Percentiles rank a stretch among this genome's conserved stretches.
These are phyloP conservation scores for Alternaria novae-zelandiae DNA, from an alignment of 2,329 filamentous ascomycete genomes.

Conservation along the genomic window DNA sequence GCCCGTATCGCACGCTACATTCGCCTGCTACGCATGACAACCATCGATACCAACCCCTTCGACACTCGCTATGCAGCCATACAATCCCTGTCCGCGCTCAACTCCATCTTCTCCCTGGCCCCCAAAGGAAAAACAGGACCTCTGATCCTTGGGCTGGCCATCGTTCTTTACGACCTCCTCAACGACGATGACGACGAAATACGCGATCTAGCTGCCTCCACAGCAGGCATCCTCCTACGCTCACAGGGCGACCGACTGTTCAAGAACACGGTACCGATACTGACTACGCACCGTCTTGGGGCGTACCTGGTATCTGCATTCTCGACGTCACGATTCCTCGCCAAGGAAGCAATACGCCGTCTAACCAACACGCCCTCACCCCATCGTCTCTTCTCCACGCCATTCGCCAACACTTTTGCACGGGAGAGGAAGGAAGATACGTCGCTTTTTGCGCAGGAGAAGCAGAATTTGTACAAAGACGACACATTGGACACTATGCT, in stretches of 20 bases:
- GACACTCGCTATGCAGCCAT: constrained; percentile 69
- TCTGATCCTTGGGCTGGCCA: constrained; percentile 33
- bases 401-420: constrained; percentile 31
- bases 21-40: constrained; percentile 37
- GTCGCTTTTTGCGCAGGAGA: constrained; percentile 83
- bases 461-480: constrained; percentile 93
- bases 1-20: constrained; percentile 32
- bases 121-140: constrained; percentile 13
- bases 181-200: constrained; percentile 94
- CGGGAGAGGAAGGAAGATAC: constrained; percentile 59
- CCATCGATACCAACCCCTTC: constrained; percentile 57
- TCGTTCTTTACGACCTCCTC: constrained; percentile 55
- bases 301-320: constrained; percentile 45
- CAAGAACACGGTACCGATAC: constrained; percentile 55
- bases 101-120: constrained; percentile 26
- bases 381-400: background rate
- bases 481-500: constrained; percentile 73
- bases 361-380: constrained; percentile 39
- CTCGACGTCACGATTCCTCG: constrained; percentile 40
- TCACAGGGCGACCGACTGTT: constrained; percentile 15
- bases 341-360: constrained; percentile 47
- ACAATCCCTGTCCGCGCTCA: constrained; percentile 59
- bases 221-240: constrained; percentile 57
- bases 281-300: constrained; percentile 53
- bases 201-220: constrained; percentile 66